Conservation (phyloP, 2,329 filamentous ascomycete genomes). For the Aspergillus intermedius region DNA sequence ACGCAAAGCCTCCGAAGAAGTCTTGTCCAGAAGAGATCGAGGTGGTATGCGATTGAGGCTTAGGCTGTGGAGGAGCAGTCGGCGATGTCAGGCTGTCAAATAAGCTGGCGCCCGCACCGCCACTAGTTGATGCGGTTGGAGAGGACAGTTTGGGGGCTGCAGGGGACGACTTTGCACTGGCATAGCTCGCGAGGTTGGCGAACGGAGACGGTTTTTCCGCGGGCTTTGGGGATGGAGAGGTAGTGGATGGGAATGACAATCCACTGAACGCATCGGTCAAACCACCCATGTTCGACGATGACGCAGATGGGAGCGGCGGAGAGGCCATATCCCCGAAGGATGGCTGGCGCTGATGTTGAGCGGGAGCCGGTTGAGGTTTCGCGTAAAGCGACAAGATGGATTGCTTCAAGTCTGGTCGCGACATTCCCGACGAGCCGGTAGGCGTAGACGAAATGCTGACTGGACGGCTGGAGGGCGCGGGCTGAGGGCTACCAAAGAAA, state of each 20-base stretch:
- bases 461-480: conserved; percentile 66
- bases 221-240: conserved; percentile 32
- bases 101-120: conserved; percentile 59
- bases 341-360: conserved; percentile 52
- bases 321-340: conserved; percentile 66
- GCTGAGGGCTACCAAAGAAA: conserved; percentile 70
- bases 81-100: conserved; percentile 66
- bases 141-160: conserved; percentile 45
- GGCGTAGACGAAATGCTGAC: conserved; percentile 68
- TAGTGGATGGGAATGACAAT: conserved; percentile 54
- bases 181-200: conserved; percentile 54
- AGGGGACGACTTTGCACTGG: conserved; percentile 38
- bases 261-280: conserved; percentile 76
- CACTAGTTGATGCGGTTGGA: conserved; percentile 50
- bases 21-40: conserved; percentile 54
- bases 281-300: conserved; percentile 49
- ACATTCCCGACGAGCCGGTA: conserved; percentile 54
- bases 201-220: conserved; percentile 57
- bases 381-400: conserved; percentile 95
- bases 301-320: conserved; percentile 25
- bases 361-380: conserved; percentile 59
- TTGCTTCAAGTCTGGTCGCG: conserved; percentile 89
- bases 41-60: conserved; percentile 39
- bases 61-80: conserved; percentile 42
- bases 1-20: conserved; percentile 59